A percentile compares a stretch with the other conserved stretches of the same genome.
phyloP scores from a whole-genome alignment of 2,329 filamentous ascomycete species.

The Botrytis medusae region DNA sequence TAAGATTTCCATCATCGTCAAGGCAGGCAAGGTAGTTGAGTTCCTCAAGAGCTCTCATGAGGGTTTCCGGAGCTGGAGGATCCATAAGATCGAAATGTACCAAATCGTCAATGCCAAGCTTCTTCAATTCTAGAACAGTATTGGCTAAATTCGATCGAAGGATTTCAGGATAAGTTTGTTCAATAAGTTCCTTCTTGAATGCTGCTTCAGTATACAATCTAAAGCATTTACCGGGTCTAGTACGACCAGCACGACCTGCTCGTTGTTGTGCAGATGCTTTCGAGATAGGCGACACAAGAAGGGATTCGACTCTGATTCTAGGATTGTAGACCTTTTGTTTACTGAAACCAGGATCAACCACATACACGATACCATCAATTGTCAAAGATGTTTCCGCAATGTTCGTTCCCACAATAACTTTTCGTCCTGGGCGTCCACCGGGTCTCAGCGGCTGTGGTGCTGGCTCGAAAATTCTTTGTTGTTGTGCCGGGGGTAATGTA shows the following conservation, averaged over 20 bases:
- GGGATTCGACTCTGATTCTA: slow-evolving; percentile 90
- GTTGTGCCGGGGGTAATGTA: slow-evolving; percentile 85
- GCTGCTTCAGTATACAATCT: slow-evolving; percentile 91
- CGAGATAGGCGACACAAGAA: slow-evolving; percentile 96
- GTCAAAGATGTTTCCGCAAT: slow-evolving; percentile 97
- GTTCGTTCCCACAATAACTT: slow-evolving; percentile 92
- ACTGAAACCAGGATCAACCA: slow-evolving; percentile 98
- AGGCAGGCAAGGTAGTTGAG: slow-evolving; percentile 96
- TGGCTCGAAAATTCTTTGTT: slow-evolving; percentile 92
- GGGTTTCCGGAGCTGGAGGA: slow-evolving; percentile 92
- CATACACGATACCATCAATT: slow-evolving; percentile 98
- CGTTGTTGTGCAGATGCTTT: slow-evolving; percentile 96
- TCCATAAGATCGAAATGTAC: slow-evolving; percentile 99
- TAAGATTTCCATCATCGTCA: slow-evolving; percentile 94
- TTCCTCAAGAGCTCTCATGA: slow-evolving; percentile 97
- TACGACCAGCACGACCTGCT: slow-evolving; percentile 98
- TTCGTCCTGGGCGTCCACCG: slow-evolving; percentile 84
- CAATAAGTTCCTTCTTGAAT: slow-evolving; percentile 97
- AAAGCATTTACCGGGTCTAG: slow-evolving; percentile 97
- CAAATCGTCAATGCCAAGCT: slow-evolving; percentile 90
- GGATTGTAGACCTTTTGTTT: slow-evolving; percentile 99
- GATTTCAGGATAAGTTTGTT: slow-evolving; percentile 96
- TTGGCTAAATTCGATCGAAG: slow-evolving; percentile 91
- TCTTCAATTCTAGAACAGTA: slow-evolving; percentile 95
- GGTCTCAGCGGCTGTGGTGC: slow-evolving; percentile 71